Evolutionary conservation across 257 asterid genomes (phyloP), one percentile per base, ranked within the genome.

Genomic region (Solanum pinnatisectum): DNA sequence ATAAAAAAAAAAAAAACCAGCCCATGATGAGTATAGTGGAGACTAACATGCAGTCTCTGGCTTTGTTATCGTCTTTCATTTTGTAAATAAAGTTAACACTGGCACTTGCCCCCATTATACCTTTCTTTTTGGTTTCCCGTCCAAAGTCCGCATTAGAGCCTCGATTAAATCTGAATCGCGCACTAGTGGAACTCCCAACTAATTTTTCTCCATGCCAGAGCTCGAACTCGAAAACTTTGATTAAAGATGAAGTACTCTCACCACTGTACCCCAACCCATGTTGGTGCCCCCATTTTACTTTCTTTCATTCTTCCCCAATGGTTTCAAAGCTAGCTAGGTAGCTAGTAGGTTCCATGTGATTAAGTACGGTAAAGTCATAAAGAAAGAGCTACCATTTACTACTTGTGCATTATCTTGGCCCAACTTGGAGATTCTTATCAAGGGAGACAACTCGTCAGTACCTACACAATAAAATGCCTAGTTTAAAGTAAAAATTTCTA

Each of bases 1-100:
- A 30, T 30, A 30, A 20, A 49, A 2, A 63, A 60, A 4, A n/a
- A 25, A 10, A 73, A 59, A 23, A 25, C 36, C 15, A n/a, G 3
- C 72, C 72, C 72, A 65, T n/a, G 72, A 6, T 70, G 10, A 84
- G 4, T 4, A 37, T 32, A 85, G 92, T 93, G 93, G 93, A 67
- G 88, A 32, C 90, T 88, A 92, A 93, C 95, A 90, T 93, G 95
- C 90, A 60, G 67, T 65, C 70, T 77, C 52, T 52, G 27, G 68
- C 33, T 65, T 79, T 89, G 56, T 67, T 16, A 56, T 76, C 85
- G 40, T 15, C 85, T 35, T 81, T n/a, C 49, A 37, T 83, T 73
- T 56, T 25, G 89, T 71, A 52, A 49, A 82, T 82, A 82, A 82
- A 82, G 86, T 10, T 10, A 82, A 49, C 32, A 82, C 86, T 32